Percentiles rank a stretch among this genome's conserved stretches.
Evolutionary conservation across 2,329 filamentous ascomycete genomes (phyloP).

Genomic region (Colletotrichum sp.): DNA sequence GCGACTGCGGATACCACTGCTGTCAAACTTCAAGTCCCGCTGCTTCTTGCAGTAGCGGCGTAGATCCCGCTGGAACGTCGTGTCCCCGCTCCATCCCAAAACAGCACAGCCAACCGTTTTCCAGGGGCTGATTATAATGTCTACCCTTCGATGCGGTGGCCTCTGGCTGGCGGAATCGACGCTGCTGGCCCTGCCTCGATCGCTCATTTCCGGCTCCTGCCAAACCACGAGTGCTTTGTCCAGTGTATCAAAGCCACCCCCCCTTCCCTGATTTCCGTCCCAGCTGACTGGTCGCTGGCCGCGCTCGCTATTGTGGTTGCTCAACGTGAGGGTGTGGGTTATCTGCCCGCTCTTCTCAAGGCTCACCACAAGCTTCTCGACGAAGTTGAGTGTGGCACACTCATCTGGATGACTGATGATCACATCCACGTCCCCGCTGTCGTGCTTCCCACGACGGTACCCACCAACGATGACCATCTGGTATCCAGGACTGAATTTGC

Average conservation of each 20-base stretch:
- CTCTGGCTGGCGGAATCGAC: background rate
- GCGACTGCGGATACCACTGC: constrained; percentile 79
- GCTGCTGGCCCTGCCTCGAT: background rate
- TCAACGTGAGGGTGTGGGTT: constrained; percentile 80
- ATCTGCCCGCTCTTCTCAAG: constrained; percentile 75
- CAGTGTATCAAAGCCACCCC: constrained; percentile 80
- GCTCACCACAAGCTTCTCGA: constrained; percentile 72
- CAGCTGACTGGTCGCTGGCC: constrained; percentile 66
- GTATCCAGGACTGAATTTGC: constrained; percentile 60
- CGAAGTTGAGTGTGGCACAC: constrained; percentile 68
- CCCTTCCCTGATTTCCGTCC: constrained; percentile 49
- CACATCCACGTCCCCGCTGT: constrained; percentile 84
- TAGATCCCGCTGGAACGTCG: constrained; percentile 88
- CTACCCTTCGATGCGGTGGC: constrained; percentile 78
- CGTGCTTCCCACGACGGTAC: constrained; percentile 77
- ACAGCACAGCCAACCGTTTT: constrained; percentile 87
- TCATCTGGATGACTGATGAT: constrained; percentile 82
- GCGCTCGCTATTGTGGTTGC: constrained; percentile 72
- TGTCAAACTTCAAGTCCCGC: constrained; percentile 85
- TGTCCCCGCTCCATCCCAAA: constrained; percentile 86
- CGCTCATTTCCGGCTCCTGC: constrained; percentile 66
- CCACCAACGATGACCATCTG: constrained; percentile 75
- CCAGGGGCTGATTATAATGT: constrained; percentile 92
- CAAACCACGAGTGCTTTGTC: constrained; percentile 95
- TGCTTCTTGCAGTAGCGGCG: constrained; percentile 78